phyloP scores from a whole-genome alignment of 164 flowering plant species.

The Annona squamosa region DNA sequence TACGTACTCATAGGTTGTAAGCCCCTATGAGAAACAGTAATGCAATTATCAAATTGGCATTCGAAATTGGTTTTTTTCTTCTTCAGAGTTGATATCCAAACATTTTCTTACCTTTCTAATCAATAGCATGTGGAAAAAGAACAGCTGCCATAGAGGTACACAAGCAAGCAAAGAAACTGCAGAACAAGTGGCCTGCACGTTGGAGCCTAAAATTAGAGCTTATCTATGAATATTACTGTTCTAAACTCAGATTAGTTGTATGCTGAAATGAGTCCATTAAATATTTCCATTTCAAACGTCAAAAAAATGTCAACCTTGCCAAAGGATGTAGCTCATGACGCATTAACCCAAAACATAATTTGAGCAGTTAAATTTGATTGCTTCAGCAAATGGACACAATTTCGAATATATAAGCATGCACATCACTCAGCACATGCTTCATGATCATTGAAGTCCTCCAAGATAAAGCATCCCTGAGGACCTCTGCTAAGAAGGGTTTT shows the following conservation, averaged over 20 bases:
- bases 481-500: neutral
- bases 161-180: constrained; percentile 84
- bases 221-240: neutral
- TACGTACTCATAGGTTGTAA: constrained; percentile 92
- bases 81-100: neutral
- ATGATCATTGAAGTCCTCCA: neutral
- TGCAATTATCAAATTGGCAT: neutral
- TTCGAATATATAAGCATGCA: neutral
- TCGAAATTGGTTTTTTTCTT: neutral
- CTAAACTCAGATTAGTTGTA: neutral
- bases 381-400: neutral
- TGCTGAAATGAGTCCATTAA: neutral
- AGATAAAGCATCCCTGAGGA: neutral
- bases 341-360: neutral
- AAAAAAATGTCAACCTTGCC: neutral
- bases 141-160: constrained; percentile 79
- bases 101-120: constrained; percentile 66
- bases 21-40: constrained; percentile 45
- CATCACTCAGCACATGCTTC: neutral
- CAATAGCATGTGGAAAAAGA: constrained; percentile 91
- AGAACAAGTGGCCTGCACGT: constrained; percentile 68
- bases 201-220: neutral
- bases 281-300: neutral
- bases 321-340: neutral
- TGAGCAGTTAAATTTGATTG: neutral